Evolutionary conservation across 2,329 filamentous ascomycete species (phyloP).

Genomic region (Myriosclerotinia scirpicola): DNA sequence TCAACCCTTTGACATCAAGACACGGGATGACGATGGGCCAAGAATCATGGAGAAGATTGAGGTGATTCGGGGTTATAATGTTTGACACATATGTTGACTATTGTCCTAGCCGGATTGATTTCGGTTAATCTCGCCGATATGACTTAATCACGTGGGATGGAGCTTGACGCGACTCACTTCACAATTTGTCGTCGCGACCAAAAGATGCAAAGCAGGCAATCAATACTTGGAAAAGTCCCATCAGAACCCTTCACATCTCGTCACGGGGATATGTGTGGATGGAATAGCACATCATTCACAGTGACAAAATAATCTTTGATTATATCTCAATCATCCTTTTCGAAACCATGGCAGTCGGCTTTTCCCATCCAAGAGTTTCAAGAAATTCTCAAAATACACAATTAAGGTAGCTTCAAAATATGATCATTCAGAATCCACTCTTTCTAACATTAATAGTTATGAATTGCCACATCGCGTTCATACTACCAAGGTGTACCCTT

Average conservation of each 20-base stretch:
- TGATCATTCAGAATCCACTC: neutral
- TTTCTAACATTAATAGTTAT: constrained; percentile 48
- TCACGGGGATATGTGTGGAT: no score
- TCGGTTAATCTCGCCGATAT: neutral
- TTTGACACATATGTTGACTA: no score
- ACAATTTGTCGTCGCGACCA: constrained; percentile 9
- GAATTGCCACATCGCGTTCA: constrained; percentile 58
- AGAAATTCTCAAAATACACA: constrained; percentile 36
- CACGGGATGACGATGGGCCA: no score
- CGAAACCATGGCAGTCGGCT: constrained; percentile 27
- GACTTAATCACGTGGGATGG: neutral
- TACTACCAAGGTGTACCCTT: constrained; percentile 60
- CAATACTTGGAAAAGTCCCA: neutral
- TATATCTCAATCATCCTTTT: neutral
- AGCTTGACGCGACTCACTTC: constrained; percentile 1
- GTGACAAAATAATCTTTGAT: neutral
- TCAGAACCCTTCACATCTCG: neutral
- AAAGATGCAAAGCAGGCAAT: neutral
- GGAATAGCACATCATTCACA: no score
- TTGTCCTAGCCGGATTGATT: no score
- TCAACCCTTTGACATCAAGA: no score
- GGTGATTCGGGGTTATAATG: no score
- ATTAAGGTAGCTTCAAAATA: constrained; percentile 30
- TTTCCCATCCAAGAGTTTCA: constrained; percentile 34
- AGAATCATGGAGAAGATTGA: no score